Evolutionary conservation across 139 green algal genomes (phyloP).

Genomic region (Nannochloris sp.): DNA sequence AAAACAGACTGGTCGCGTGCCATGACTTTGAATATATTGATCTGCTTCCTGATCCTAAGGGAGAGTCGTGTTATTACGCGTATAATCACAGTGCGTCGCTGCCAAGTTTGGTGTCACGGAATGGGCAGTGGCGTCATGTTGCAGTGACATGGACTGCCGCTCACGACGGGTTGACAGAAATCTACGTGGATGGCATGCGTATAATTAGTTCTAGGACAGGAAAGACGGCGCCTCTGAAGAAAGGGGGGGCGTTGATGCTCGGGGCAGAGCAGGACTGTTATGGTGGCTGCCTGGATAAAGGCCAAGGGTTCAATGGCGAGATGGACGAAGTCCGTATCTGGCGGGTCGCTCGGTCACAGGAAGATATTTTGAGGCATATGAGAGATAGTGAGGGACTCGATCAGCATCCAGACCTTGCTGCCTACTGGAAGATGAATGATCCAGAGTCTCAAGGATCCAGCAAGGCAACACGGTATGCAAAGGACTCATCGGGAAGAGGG

Average conservation of each 20-base stretch:
- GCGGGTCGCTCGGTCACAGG: slow-evolving; percentile 52
- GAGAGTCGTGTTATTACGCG: slow-evolving; percentile 41
- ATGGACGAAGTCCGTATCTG: slow-evolving; percentile 81
- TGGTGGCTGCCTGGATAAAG: slow-evolving; percentile 66
- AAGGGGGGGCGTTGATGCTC: slow-evolving; percentile 67
- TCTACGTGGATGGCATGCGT: slow-evolving; percentile 73
- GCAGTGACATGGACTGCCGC: slow-evolving; percentile 67
- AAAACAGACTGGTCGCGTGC: slow-evolving; percentile 57
- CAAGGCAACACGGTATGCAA: slow-evolving; percentile 29
- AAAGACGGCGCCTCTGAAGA: slow-evolving; percentile 49
- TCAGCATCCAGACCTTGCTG: slow-evolving; percentile 49
- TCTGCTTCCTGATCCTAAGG: slow-evolving; percentile 49
- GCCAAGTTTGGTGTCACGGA: slow-evolving; percentile 43
- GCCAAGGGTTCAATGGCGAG: slow-evolving; percentile 66
- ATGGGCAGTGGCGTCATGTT: slow-evolving; percentile 72
- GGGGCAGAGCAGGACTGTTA: slow-evolving; percentile 85
- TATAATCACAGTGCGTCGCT: slow-evolving; percentile 25
- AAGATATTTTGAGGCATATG: slow-evolving; percentile 70
- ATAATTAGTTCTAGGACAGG: slow-evolving; percentile 34
- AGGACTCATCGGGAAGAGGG: slow-evolving; percentile 52
- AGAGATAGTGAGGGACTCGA: slow-evolving; percentile 32
- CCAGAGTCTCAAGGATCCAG: slow-evolving; percentile 34
- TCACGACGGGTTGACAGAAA: slow-evolving; percentile 52
- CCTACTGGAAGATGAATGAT: slow-evolving; percentile 86
- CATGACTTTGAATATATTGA: slow-evolving; percentile 62